A percentile compares a stretch with the other conserved stretches of the same genome.
phyloP scores from a whole-genome alignment of 371 early-diverging fungal species.

The Umbelopsis sp. region DNA sequence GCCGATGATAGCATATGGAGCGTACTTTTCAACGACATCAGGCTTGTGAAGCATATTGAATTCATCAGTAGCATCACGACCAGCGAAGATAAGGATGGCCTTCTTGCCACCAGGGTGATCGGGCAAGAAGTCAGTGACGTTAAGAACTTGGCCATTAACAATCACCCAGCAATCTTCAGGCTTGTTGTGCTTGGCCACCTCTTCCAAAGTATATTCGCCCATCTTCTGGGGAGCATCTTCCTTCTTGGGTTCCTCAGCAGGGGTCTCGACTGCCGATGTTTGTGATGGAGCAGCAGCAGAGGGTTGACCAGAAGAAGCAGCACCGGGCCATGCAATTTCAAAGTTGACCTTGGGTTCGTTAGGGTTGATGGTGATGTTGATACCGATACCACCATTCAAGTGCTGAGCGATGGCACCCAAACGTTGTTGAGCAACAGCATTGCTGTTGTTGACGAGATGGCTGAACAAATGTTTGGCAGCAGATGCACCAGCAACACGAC shows the following conservation, averaged over 20 bases:
- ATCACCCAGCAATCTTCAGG: slow-evolving; percentile 95
- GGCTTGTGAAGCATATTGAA: slow-evolving; percentile 92
- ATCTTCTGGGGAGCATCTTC: slow-evolving; percentile 39
- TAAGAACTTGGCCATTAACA: slow-evolving; percentile 89
- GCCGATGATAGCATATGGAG: slow-evolving; percentile 82
- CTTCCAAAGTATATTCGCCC: slow-evolving; percentile 57
- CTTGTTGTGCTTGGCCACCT: slow-evolving; percentile 90
- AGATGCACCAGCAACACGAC: slow-evolving; percentile 88
- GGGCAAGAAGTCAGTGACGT: slow-evolving; percentile 89
- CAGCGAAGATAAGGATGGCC: slow-evolving; percentile 83
- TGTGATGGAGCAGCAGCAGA: slow-evolving; percentile 31
- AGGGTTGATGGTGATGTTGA: slow-evolving; percentile 58
- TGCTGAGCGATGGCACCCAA: slow-evolving; percentile 76
- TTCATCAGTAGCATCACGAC: slow-evolving; percentile 86
- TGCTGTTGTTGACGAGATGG: slow-evolving; percentile 51
- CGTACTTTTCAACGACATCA: slow-evolving; percentile 88
- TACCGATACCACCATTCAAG: slow-evolving; percentile 61
- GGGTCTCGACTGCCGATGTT: slow-evolving; percentile 18
- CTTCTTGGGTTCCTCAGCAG: slow-evolving; percentile 30
- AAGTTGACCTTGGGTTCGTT: slow-evolving; percentile 61
- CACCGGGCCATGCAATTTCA: slow-evolving; percentile 61
- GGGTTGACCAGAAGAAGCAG: slow-evolving; percentile 34
- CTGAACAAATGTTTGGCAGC: slow-evolving; percentile 70
- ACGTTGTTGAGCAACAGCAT: slow-evolving; percentile 67
- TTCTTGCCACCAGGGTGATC: slow-evolving; percentile 92